phyloP scores from a whole-genome alignment of 192 early-diverging fungal species.

The Geosiphon pyriformis region DNA sequence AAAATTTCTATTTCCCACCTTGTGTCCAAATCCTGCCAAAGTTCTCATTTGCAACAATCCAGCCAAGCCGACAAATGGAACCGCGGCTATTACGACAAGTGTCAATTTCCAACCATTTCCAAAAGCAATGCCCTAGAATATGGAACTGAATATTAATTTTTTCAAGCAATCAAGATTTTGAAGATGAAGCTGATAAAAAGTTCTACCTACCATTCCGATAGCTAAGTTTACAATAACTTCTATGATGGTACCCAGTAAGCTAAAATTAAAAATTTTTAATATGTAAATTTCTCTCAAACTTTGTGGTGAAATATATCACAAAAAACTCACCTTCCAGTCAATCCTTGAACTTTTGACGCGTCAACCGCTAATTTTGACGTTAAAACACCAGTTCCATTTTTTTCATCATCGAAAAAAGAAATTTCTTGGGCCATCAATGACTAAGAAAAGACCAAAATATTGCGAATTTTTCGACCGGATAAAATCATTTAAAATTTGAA shows the following conservation, averaged over 20 bases:
- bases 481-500: no score
- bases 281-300: neutral
- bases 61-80: conserved; percentile 29
- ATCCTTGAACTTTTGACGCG: conserved; percentile 34
- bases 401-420: conserved; percentile 77
- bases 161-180: neutral
- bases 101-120: conserved; percentile 20
- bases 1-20: conserved; percentile 3
- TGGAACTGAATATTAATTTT: neutral
- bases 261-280: neutral
- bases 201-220: conserved; percentile 13
- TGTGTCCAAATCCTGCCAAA: conserved; percentile 25
- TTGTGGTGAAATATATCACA: neutral
- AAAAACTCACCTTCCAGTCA: conserved; percentile 4
- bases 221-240: neutral
- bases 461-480: no score
- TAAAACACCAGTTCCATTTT: conserved; percentile 71
- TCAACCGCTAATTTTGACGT: conserved; percentile 80
- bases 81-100: conserved; percentile 12
- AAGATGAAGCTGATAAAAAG: neutral
- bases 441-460: no score
- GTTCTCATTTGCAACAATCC: conserved; percentile 43
- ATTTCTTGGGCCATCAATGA: conserved; percentile 82
- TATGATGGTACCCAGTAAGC: conserved; percentile 18
- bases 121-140: conserved; percentile 21